A percentile compares a stretch with the other conserved stretches of the same genome.
Evolutionary conservation across 2,329 filamentous ascomycete species (phyloP).

Genomic region (Penicillium sp.): DNA sequence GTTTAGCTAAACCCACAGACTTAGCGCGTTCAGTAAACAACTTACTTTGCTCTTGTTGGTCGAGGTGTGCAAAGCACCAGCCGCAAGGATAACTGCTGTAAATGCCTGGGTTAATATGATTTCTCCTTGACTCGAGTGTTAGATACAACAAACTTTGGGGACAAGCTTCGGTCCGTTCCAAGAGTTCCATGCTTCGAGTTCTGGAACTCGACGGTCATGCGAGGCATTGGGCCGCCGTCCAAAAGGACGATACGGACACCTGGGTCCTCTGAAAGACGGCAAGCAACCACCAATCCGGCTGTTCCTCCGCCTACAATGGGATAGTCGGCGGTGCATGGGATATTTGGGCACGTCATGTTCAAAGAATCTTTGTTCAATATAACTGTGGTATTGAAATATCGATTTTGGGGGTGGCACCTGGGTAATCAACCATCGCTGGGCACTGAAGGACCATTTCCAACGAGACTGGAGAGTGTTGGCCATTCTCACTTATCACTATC

Average conservation of each 20-base stretch:
- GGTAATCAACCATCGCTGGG: too few relatives aligned
- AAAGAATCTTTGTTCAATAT: not conserved
- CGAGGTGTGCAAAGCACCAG: constrained; percentile 10
- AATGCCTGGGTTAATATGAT: not conserved
- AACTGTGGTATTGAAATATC: not conserved
- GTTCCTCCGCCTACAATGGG: constrained; percentile 20
- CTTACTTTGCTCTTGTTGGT: constrained; percentile 4
- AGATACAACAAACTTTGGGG: constrained; percentile 8
- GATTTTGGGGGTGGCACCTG: too few relatives aligned
- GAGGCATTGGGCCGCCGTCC: constrained; percentile 17
- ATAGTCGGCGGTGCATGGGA: constrained; percentile 10
- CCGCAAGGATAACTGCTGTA: too few relatives aligned
- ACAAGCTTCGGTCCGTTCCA: constrained; percentile 12
- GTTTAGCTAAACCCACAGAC: not conserved
- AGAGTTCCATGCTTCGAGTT: constrained; percentile 5
- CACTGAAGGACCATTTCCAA: too few relatives aligned
- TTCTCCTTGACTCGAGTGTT: not conserved
- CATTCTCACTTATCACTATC: too few relatives aligned
- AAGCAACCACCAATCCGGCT: constrained; percentile 18
- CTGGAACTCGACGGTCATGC: constrained; percentile 9
- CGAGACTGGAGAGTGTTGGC: too few relatives aligned
- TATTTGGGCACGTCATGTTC: not conserved
- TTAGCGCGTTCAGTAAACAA: not conserved
- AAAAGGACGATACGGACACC: constrained; percentile 9
- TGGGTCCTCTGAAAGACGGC: constrained; percentile 18